Evolutionary conservation across 2,329 filamentous ascomycete species (phyloP).

Genomic region (Fusarium duplospermum): DNA sequence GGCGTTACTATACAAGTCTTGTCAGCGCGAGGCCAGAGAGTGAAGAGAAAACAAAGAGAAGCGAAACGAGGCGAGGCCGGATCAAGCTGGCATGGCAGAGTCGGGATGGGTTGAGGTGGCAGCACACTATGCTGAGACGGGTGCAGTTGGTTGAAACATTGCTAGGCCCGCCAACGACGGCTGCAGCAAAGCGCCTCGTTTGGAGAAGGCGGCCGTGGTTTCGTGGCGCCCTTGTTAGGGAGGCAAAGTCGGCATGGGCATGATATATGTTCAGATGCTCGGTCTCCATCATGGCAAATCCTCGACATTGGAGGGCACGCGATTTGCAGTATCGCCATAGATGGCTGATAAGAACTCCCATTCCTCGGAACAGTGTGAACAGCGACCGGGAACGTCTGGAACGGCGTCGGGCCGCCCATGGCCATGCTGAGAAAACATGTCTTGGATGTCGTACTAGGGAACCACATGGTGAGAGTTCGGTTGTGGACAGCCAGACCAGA

Average conservation of each 20-base stretch:
- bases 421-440: constrained; percentile 25
- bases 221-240: constrained; percentile 27
- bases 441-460: constrained; percentile 31
- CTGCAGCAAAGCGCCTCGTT: constrained; percentile 26
- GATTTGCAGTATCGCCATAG: constrained; percentile 1
- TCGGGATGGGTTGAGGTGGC: constrained; percentile 18
- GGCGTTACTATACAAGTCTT: constrained; percentile 60
- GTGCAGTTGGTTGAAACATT: constrained; percentile 35
- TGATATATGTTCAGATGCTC: constrained; percentile 17
- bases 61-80: constrained; percentile 7
- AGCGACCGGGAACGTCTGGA: not conserved
- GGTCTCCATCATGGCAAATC: constrained; percentile 9
- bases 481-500: constrained; percentile 9
- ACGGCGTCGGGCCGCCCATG: constrained; percentile 7
- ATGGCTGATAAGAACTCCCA: not conserved
- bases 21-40: constrained; percentile 35
- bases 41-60: constrained; percentile 14
- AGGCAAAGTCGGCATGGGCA: constrained; percentile 14
- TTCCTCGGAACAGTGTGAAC: not conserved
- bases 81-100: constrained; percentile 17
- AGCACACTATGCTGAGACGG: constrained; percentile 41
- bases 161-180: constrained; percentile 20
- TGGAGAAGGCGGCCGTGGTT: constrained; percentile 1
- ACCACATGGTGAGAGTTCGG: constrained; percentile 35
- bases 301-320: not conserved